Base-by-base conservation (phyloP, 2,329 filamentous ascomycete genomes). In the Monosporascus sp. region DNA sequence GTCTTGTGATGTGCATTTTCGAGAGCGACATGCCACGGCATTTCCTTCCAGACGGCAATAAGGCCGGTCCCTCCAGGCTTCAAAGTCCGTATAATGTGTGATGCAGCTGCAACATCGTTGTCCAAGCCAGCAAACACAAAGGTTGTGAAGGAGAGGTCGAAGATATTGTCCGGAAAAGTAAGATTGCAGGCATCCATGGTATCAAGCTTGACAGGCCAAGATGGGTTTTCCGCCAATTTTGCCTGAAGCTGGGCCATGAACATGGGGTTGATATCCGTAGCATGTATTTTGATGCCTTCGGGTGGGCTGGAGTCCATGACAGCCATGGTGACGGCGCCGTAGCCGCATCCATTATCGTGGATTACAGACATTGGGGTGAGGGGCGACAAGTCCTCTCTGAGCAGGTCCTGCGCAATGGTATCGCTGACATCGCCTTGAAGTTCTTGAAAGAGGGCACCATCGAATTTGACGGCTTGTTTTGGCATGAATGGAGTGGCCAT, bases 321-420 rank as follows among this genome's bases (percentile, higher is more conserved):
- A 25, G 50, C 55, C 39, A 47, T 50, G 35, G 55, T 57, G 36
- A 57, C 50, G 17, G 52, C 50, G 9, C 55, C 52, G 44, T 54
- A 57, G 44, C 55, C 55, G 44, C 55, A 57, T n/a, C 55, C 53
- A 31, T 57, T 57, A 36, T 57, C 55, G 37, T 57, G 55, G 38
- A 57, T 55, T 2, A 55, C 53, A 22, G 48, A 54, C 20, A 27
- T 36, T 15, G 55, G 22, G 17, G 7, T 41, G 15, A 51, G 18
- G 45, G 52, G 44, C 18, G 43, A 46, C 36, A 55, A 31, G n/a
- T 51, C 51, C 35, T 49, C 49, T 39, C 24, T 54, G n/a, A 57
- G 35, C 14, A 57, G 49, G 38, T 51, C 39, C 45, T 44, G 46
- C 18, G 49, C 53, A 20, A 57, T 57, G 15, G 49, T 48, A 22